These are phyloP conservation scores for Inosperma sp. DNA, from an alignment of 768 basidiomycete genomes.

Conservation along the genomic window DNA sequence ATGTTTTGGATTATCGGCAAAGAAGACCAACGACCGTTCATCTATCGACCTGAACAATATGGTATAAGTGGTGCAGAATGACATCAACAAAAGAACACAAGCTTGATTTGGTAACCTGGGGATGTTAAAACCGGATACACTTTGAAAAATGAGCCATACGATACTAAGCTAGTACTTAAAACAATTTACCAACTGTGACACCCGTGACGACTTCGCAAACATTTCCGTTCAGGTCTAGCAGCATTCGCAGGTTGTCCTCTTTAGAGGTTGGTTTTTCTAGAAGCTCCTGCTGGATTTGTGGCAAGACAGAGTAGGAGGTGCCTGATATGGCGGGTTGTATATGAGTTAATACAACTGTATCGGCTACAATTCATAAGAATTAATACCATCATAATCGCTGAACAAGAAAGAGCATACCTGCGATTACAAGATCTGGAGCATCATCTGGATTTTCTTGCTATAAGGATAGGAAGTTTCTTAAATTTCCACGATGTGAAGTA, in stretches of 20 bases:
- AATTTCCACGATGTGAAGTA: not conserved
- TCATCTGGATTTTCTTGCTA: slow-evolving; percentile 33
- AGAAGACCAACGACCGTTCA: slow-evolving; percentile 76
- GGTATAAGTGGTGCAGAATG: not conserved
- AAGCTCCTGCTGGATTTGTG: slow-evolving; percentile 58
- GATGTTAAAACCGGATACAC: slow-evolving; percentile 72
- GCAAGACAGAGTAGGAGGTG: slow-evolving; percentile 49
- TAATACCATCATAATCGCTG: not conserved
- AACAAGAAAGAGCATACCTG: slow-evolving; percentile 42
- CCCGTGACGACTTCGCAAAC: slow-evolving; percentile 93
- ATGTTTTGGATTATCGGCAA: slow-evolving; percentile 55
- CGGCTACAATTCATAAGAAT: slow-evolving; percentile 53
- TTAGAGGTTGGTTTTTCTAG: slow-evolving; percentile 84
- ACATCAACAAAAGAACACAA: slow-evolving; percentile 10
- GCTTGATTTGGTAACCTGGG: slow-evolving; percentile 75
- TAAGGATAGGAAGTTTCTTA: slow-evolving; percentile 63
- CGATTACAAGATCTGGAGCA: slow-evolving; percentile 50
- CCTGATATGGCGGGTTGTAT: slow-evolving; percentile 56
- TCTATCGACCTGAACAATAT: slow-evolving; percentile 59
- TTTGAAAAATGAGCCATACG: slow-evolving; percentile 20
- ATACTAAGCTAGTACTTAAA: not conserved
- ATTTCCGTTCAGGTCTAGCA: slow-evolving; percentile 80
- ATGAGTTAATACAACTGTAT: slow-evolving; percentile 91
- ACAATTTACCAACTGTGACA: slow-evolving; percentile 63
- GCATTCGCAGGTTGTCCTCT: slow-evolving; percentile 81